These are phyloP conservation scores for Diospyros kaki DNA, from an alignment of 148 eudicot genomes.

Conservation along the genomic window DNA sequence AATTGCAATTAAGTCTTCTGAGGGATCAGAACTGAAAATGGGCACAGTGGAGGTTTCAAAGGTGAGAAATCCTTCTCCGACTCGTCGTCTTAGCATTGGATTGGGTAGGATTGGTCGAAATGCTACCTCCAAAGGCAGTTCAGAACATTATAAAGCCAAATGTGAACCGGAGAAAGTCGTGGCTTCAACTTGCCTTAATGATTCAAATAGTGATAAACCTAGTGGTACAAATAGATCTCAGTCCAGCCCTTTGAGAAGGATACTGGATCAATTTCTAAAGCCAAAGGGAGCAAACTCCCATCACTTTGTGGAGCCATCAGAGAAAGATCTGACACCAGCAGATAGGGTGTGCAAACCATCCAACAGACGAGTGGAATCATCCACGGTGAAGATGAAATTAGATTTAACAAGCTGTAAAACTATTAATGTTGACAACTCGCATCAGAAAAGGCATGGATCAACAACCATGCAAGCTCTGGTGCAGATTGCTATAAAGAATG, in stretches of 20 bases:
- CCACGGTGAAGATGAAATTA: slow-evolving; percentile 25
- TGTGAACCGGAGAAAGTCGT: slow-evolving; percentile 27
- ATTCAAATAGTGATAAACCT: slow-evolving; percentile 31
- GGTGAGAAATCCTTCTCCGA: slow-evolving; percentile 60
- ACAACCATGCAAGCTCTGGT: slow-evolving; percentile 57
- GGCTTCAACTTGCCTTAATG: slow-evolving; percentile 20
- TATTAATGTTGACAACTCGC: slow-evolving; percentile 20
- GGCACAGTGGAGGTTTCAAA: slow-evolving; percentile 27
- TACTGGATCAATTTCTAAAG: slow-evolving; percentile 73
- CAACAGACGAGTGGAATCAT: slow-evolving; percentile 22
- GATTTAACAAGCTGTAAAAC: slow-evolving; percentile 21
- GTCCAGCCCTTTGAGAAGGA: slow-evolving; percentile 81
- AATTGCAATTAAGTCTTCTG: slow-evolving; percentile 21
- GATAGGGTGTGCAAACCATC: slow-evolving; percentile 24
- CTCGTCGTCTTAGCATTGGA: slow-evolving; percentile 50
- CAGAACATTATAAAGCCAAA: slow-evolving; percentile 30
- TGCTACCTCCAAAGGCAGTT: slow-evolving; percentile 43
- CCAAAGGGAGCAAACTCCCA: slow-evolving; percentile 36
- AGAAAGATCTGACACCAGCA: slow-evolving; percentile 25
- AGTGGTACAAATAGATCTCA: slow-evolving; percentile 35
- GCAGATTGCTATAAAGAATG: slow-evolving; percentile 71
- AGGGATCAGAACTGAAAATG: slow-evolving; percentile 25
- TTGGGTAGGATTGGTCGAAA: slow-evolving; percentile 45
- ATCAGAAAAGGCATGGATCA: slow-evolving; percentile 26
- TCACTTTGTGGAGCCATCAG: slow-evolving; percentile 28